Conservation (phyloP, 2,329 filamentous ascomycete genomes). For the Diplodia mutila region DNA sequence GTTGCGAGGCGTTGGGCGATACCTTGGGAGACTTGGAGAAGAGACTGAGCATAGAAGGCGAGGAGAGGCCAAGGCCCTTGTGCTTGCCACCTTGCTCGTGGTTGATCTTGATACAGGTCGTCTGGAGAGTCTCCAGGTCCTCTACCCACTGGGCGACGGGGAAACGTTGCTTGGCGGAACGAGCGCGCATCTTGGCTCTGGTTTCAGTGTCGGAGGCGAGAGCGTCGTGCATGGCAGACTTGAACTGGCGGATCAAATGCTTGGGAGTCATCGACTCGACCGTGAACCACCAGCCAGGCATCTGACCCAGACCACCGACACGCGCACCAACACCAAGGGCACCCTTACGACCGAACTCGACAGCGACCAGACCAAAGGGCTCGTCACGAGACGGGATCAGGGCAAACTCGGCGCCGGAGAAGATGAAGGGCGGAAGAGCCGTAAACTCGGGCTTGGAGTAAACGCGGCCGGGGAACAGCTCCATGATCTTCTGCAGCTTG, state of each 20-base stretch:
- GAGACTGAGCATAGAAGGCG: slow-evolving; percentile 8
- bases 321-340: slow-evolving; percentile 68
- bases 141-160: slow-evolving; percentile 70
- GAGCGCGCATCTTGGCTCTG: slow-evolving; percentile 65
- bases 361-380: slow-evolving; percentile 69
- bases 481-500: slow-evolving; percentile 67
- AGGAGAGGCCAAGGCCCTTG: slow-evolving; percentile 30
- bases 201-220: slow-evolving; percentile 60
- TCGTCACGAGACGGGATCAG: slow-evolving; percentile 71
- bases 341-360: slow-evolving; percentile 70
- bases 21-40: slow-evolving; percentile 6
- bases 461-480: slow-evolving; percentile 66
- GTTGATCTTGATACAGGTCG: slow-evolving; percentile 56
- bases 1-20: slow-evolving; percentile 14
- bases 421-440: slow-evolving; percentile 67
- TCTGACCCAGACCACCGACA: slow-evolving; percentile 68
- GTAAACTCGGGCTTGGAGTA: slow-evolving; percentile 72
- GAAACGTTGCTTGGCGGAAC: slow-evolving; percentile 68
- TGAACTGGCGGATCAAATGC: slow-evolving; percentile 68
- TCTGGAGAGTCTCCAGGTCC: slow-evolving; percentile 65
- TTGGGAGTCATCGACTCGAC: slow-evolving; percentile 67
- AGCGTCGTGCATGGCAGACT: slow-evolving; percentile 64
- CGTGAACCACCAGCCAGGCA: slow-evolving; percentile 74
- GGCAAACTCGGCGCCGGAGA: slow-evolving; percentile 69
- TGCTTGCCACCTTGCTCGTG: slow-evolving; percentile 15